A percentile compares a stretch with the other conserved stretches of the same genome.
These are phyloP conservation scores for Neurospora sp. DNA, from an alignment of 495 filamentous ascomycete genomes.

Conservation along the genomic window DNA sequence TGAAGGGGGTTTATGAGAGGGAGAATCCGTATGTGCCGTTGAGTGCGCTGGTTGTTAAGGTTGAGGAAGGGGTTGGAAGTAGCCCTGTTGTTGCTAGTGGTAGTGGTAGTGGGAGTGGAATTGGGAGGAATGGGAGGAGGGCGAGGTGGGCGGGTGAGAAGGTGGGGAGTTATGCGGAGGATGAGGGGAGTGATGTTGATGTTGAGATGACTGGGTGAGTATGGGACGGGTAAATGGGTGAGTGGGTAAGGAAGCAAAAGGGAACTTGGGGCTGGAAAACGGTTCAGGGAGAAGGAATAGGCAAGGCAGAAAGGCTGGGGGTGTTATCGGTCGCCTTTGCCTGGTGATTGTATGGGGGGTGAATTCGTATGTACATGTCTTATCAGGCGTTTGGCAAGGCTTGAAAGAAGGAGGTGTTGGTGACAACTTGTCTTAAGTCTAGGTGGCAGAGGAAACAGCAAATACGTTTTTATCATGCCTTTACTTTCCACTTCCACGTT, in stretches of 20 bases:
- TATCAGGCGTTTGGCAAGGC: not conserved
- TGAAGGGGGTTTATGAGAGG: constrained; percentile 53
- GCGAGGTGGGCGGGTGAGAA: constrained; percentile 16
- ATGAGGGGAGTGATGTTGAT: constrained; percentile 20
- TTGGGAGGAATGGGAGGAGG: not conserved
- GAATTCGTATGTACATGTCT: not conserved
- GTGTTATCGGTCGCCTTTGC: not conserved
- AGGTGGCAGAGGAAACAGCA: not conserved
- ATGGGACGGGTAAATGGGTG: not conserved
- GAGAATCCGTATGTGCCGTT: constrained; percentile 37
- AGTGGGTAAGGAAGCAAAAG: not conserved
- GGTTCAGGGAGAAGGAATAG: not conserved
- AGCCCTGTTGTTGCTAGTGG: not conserved
- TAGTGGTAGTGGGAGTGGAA: not conserved
- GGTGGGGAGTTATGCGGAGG: constrained; percentile 32
- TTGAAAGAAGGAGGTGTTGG: not conserved
- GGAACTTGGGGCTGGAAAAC: not conserved
- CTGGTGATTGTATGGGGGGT: not conserved
- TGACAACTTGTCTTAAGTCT: not conserved
- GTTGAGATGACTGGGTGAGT: not conserved
- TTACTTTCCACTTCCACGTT: not conserved
- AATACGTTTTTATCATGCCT: not conserved
- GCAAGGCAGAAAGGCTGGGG: not conserved
- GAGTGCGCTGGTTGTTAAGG: constrained; percentile 9
- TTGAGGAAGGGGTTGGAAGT: not conserved